Conservation (phyloP, 495 filamentous ascomycete genomes). For the Penicillium tannophilum region DNA sequence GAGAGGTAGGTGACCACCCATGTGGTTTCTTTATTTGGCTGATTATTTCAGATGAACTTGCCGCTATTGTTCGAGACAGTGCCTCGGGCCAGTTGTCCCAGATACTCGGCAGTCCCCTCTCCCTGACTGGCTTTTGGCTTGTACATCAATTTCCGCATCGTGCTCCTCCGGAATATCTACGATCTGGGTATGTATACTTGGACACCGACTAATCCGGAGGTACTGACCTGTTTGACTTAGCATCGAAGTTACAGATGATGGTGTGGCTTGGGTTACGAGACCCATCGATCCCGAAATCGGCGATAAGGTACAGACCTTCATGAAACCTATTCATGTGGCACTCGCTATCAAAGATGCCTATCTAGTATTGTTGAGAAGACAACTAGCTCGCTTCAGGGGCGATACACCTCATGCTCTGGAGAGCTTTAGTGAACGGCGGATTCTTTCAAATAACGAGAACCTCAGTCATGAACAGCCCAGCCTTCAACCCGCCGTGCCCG, state of each 20-base stretch:
- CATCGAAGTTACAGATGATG: slow-evolving; percentile 56
- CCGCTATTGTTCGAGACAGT: slow-evolving; percentile 40
- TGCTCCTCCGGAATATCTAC: slow-evolving; percentile 61
- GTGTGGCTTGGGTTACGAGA: slow-evolving; percentile 53
- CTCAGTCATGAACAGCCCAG: slow-evolving; percentile 28
- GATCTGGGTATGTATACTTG: slow-evolving; percentile 53
- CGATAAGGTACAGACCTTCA: slow-evolving; percentile 35
- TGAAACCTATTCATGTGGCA: slow-evolving; percentile 37
- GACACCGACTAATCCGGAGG: neutral
- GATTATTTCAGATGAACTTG: slow-evolving; percentile 49
- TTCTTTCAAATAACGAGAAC: slow-evolving; percentile 20
- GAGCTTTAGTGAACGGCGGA: slow-evolving; percentile 13
- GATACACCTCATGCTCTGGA: slow-evolving; percentile 20
- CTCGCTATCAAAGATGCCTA: slow-evolving; percentile 43
- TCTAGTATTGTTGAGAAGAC: slow-evolving; percentile 31
- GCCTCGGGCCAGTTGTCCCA: slow-evolving; percentile 36
- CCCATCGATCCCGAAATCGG: slow-evolving; percentile 39
- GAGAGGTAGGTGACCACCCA: slow-evolving; percentile 45
- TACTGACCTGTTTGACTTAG: slow-evolving; percentile 32
- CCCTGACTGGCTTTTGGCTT: slow-evolving; percentile 56
- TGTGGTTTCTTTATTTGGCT: neutral
- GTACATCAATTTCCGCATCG: slow-evolving; percentile 60
- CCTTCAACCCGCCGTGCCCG: slow-evolving; percentile 19
- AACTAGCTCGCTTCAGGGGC: slow-evolving; percentile 32
- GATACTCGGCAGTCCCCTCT: slow-evolving; percentile 52